Evolutionary conservation across 108 stramenopile species (phyloP), one percentile per base, ranked within the genome.

Genomic region (Cylindrotheca fusiformis): DNA sequence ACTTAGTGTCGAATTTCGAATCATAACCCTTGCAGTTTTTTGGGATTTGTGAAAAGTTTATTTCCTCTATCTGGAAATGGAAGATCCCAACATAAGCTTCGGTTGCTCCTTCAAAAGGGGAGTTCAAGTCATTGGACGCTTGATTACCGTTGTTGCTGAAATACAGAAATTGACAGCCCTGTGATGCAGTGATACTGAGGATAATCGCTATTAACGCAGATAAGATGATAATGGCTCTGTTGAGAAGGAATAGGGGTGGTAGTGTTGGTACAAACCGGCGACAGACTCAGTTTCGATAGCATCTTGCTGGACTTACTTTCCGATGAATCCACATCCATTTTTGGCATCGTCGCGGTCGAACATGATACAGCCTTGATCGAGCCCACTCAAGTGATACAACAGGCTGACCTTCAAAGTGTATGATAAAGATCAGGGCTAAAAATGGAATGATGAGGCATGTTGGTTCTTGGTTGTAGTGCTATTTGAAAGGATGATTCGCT

Each of bases 81-180:
- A 74, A 74, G 28, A 74, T 67, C 6, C 72, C 72, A 14, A 74
- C 65, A 48, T 64, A 56, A 6, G 51, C 58, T 28, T 48, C 28
- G 21, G 23, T 23, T 4, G 29, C 20, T 29, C 45, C 60, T n/a
- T 59, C 63, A 27, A 58, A 65, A 3, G 71, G 56, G 1, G 62
- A 32, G 22, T 58, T 57, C 4, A 64, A 23, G 14, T 19, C 61
- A 4, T 32, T 8, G n/a, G 18, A 50, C 1, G 63, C 22, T 33
- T 32, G 52, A 4, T 36, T 23, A 30, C 32, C 22, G 25, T 65
- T 54, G 24, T 63, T 56, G 6, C 45, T 55, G 36, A 59, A 45
- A 25, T 46, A 41, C 14, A 64, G 48, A 44, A 72, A 72, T 2
- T 51, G 26, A 28, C 71, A 72, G 20, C 26, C 47, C 21, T 29